Conservation (phyloP, 805 yeast genomes). For the Metschnikowia proteae region DNA sequence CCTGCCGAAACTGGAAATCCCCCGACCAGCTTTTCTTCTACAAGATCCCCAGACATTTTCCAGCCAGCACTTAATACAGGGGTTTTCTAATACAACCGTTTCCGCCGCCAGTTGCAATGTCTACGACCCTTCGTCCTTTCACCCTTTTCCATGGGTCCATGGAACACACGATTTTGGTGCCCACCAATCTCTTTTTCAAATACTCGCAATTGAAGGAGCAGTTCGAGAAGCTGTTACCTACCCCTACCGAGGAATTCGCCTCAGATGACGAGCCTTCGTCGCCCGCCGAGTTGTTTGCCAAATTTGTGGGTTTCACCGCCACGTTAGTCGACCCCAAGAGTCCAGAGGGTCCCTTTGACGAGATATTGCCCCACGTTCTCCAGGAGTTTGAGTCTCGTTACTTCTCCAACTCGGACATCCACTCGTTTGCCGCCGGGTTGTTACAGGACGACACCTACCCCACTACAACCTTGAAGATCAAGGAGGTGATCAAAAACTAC, state of each 20-base stretch:
- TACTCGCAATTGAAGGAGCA: slow-evolving; percentile 87
- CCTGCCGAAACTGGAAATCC: background rate
- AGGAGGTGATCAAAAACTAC: slow-evolving; percentile 74
- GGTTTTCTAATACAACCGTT: background rate
- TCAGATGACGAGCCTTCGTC: slow-evolving; percentile 86
- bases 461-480: slow-evolving; percentile 69
- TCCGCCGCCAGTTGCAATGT: slow-evolving; percentile 11
- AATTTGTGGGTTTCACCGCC: slow-evolving; percentile 74
- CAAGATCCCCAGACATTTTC: background rate
- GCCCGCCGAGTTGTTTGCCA: slow-evolving; percentile 78
- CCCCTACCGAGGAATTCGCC: slow-evolving; percentile 78
- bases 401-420: slow-evolving; percentile 66
- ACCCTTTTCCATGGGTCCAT: slow-evolving; percentile 79
- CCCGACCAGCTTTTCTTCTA: background rate
- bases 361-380: slow-evolving; percentile 65
- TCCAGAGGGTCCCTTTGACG: slow-evolving; percentile 58
- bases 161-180: slow-evolving; percentile 85
- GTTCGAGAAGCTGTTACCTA: slow-evolving; percentile 73
- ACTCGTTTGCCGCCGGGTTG: slow-evolving; percentile 75
- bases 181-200: slow-evolving; percentile 71
- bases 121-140: slow-evolving; percentile 60
- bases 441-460: slow-evolving; percentile 53
- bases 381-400: slow-evolving; percentile 83
- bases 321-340: slow-evolving; percentile 40
- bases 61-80: background rate